phyloP scores from a whole-genome alignment of 2,329 filamentous ascomycete species.

The Capronia americana region DNA sequence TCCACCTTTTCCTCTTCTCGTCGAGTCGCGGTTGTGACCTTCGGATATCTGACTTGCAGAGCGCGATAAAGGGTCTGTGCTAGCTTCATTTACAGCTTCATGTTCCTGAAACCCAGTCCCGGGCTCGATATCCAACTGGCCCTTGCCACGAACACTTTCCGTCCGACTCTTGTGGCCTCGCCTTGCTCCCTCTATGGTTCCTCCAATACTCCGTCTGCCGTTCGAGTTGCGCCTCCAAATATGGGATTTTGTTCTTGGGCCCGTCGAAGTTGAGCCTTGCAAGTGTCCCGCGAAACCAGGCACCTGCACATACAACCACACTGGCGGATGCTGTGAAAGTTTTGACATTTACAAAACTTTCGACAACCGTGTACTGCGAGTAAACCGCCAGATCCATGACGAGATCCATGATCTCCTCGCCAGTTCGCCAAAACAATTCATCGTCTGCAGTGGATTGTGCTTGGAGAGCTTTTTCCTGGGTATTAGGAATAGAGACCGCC shows the following conservation, averaged over 20 bases:
- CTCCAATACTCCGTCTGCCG: slow-evolving; percentile 22
- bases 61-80: neutral
- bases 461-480: slow-evolving; percentile 25
- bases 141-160: neutral
- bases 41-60: neutral
- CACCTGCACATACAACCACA: slow-evolving; percentile 14
- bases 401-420: slow-evolving; percentile 21
- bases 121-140: neutral
- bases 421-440: slow-evolving; percentile 20
- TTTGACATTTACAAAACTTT: slow-evolving; percentile 14
- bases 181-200: neutral
- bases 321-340: slow-evolving; percentile 8
- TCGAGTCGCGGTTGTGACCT: neutral
- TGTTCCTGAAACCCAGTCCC: neutral
- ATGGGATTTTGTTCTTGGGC: slow-evolving; percentile 21
- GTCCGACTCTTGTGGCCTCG: neutral
- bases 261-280: slow-evolving; percentile 20
- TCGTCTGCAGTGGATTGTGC: slow-evolving; percentile 27
- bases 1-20: no score
- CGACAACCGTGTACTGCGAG: slow-evolving; percentile 28
- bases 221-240: slow-evolving; percentile 30
- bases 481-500: slow-evolving; percentile 11
- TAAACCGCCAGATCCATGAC: slow-evolving; percentile 23
- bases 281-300: slow-evolving; percentile 12
- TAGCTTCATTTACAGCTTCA: neutral